These are phyloP conservation scores for Hortaea sp. DNA, from an alignment of 2,329 filamentous ascomycete species.

Conservation along the genomic window DNA sequence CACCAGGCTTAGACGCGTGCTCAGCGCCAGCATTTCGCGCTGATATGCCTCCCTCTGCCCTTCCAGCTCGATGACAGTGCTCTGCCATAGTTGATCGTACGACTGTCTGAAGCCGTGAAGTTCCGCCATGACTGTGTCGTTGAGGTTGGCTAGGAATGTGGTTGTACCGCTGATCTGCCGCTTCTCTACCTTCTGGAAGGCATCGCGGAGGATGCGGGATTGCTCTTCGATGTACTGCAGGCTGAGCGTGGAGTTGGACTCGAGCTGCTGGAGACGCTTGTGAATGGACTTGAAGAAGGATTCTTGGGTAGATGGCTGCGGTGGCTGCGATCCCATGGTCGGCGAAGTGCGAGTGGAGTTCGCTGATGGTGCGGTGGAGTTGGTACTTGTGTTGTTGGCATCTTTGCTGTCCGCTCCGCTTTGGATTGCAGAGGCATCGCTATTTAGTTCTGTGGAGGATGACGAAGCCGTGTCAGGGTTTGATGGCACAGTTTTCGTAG, in stretches of 20 bases:
- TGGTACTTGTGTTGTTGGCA: not conserved
- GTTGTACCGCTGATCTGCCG: conserved; percentile 77
- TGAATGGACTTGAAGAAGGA: conserved; percentile 96
- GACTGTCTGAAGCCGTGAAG: conserved; percentile 67
- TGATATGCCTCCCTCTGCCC: conserved; percentile 77
- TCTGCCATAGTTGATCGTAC: conserved; percentile 96
- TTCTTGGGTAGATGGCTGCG: conserved; percentile 77
- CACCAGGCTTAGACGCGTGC: conserved; percentile 68
- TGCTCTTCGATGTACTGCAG: conserved; percentile 96
- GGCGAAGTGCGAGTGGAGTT: not conserved
- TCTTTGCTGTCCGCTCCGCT: too few species aligned
- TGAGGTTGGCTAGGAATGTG: conserved; percentile 73
- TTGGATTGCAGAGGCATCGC: too few species aligned
- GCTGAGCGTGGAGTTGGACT: conserved; percentile 85
- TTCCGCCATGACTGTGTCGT: conserved; percentile 75
- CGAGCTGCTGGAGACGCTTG: conserved; percentile 82
- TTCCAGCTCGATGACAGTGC: conserved; percentile 83
- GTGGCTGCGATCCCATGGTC: conserved; percentile 26
- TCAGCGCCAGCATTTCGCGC: conserved; percentile 73
- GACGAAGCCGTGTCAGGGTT: too few species aligned
- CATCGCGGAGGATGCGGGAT: conserved; percentile 78
- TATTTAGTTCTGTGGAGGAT: too few species aligned
- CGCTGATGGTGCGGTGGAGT: not conserved
- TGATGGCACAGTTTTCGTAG: too few species aligned
- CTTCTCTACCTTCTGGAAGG: conserved; percentile 76